Evolutionary conservation across 768 basidiomycete genomes (phyloP).

Genomic region (Sarcodon aspratus): DNA sequence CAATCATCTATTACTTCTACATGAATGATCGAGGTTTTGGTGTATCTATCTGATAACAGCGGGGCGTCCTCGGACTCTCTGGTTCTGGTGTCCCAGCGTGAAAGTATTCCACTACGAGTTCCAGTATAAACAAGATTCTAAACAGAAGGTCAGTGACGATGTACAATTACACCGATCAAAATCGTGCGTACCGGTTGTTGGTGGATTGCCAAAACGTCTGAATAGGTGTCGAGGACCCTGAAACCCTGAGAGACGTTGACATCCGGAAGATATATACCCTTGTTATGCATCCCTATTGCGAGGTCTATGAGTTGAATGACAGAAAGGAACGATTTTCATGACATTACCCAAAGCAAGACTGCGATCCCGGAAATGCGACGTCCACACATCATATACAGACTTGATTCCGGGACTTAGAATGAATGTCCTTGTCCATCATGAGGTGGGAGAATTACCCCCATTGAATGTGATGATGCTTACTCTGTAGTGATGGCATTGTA

Average conservation of each 20-base stretch:
- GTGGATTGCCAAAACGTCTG: conserved; percentile 53
- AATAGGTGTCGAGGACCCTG: conserved; percentile 35
- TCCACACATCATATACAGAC: conserved; percentile 42
- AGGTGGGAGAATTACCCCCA: conserved; percentile 6
- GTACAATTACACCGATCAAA: not conserved
- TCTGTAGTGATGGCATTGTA: conserved; percentile 28
- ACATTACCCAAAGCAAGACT: conserved; percentile 43
- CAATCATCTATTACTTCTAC: conserved; percentile 37
- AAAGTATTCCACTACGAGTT: not conserved
- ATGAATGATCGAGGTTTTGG: conserved; percentile 36
- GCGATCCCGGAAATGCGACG: conserved; percentile 35
- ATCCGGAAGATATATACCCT: conserved; percentile 40
- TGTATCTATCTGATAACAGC: conserved; percentile 23
- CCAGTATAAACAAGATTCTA: conserved; percentile 11
- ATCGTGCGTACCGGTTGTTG: conserved; percentile 32
- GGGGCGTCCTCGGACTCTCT: conserved; percentile 15
- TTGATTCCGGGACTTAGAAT: conserved; percentile 22
- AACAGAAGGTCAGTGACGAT: not conserved
- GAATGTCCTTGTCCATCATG: not conserved
- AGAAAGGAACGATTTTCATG: not conserved
- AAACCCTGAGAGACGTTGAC: conserved; percentile 26
- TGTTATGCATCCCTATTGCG: conserved; percentile 37
- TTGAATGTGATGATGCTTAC: conserved; percentile 18
- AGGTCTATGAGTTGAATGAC: conserved; percentile 2
- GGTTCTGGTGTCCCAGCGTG: conserved; percentile 1